phyloP scores from a whole-genome alignment of 2,329 filamentous ascomycete species.

The Alternaria gansuensis region DNA sequence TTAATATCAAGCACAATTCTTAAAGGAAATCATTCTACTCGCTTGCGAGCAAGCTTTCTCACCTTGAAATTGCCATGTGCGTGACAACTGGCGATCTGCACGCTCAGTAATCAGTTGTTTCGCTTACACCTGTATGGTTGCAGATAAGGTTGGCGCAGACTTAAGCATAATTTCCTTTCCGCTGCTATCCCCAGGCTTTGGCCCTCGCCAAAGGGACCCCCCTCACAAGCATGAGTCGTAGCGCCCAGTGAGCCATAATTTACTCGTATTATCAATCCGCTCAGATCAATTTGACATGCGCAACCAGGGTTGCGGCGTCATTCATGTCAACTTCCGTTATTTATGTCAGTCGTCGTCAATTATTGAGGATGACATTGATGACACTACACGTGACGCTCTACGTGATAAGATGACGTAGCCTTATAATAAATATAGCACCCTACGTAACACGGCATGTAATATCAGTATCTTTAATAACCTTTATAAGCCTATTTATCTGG shows the following conservation, averaged over 20 bases:
- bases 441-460: too few species aligned
- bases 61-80: not conserved
- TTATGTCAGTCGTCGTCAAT: too few species aligned
- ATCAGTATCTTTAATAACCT: too few species aligned
- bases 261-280: conserved; percentile 11
- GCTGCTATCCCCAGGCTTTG: conserved; percentile 34
- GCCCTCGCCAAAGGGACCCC: conserved; percentile 25
- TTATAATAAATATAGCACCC: too few species aligned
- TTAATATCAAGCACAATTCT: not conserved
- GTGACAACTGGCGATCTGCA: conserved; percentile 5
- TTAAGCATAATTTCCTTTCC: conserved; percentile 51
- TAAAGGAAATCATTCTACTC: not conserved
- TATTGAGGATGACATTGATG: too few species aligned
- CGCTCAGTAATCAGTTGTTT: conserved; percentile 32
- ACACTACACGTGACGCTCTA: too few species aligned
- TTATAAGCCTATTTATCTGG: too few species aligned
- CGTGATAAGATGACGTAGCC: too few species aligned
- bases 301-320: not conserved
- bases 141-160: conserved; percentile 50
- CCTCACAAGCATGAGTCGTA: conserved; percentile 9
- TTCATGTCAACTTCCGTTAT: too few species aligned
- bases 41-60: not conserved
- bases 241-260: conserved; percentile 10
- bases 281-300: conserved; percentile 1
- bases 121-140: conserved; percentile 41